Percentiles rank a stretch among this genome's conserved stretches.
Conservation (phyloP, 2,329 filamentous ascomycete genomes). For the Xylariaceae sp. region DNA sequence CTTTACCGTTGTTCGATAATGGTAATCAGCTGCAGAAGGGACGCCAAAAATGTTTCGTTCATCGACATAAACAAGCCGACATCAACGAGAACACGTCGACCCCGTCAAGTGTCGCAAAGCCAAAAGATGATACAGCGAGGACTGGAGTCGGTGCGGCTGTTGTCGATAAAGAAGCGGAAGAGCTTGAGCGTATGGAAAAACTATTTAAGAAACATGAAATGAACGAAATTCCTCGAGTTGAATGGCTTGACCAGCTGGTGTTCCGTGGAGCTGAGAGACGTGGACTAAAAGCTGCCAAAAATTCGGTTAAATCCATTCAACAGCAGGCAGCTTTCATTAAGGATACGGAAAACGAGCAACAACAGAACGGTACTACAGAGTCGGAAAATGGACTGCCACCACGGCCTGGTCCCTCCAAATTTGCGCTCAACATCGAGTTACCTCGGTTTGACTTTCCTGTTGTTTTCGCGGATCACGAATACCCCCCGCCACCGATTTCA, state of each 20-base stretch:
- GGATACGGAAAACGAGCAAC: constrained; percentile 34
- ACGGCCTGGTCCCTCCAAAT: constrained; percentile 52
- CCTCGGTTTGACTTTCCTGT: constrained; percentile 94
- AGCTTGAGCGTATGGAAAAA: constrained; percentile 83
- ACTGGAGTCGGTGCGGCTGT: constrained; percentile 41
- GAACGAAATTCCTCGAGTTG: constrained; percentile 87
- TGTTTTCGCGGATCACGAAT: constrained; percentile 92
- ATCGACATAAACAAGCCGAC: constrained; percentile 79
- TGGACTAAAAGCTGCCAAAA: constrained; percentile 59
- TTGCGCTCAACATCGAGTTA: constrained; percentile 84
- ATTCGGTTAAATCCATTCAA: constrained; percentile 57
- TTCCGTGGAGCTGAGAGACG: constrained; percentile 85
- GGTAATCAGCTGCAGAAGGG: constrained; percentile 91
- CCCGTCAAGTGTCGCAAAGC: constrained; percentile 60
- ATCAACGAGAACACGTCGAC: constrained; percentile 77
- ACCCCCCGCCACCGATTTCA: constrained; percentile 78
- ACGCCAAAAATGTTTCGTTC: constrained; percentile 82
- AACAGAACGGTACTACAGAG: constrained; percentile 32
- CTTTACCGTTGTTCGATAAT: constrained; percentile 83
- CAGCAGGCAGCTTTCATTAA: constrained; percentile 39
- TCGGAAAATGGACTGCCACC: constrained; percentile 43
- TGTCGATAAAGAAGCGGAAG: constrained; percentile 69
- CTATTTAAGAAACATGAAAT: constrained; percentile 97
- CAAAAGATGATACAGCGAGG: constrained; percentile 48
- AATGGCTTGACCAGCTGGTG: constrained; percentile 93